phyloP scores from a whole-genome alignment of 2,329 filamentous ascomycete species.

The Calycina marina region DNA sequence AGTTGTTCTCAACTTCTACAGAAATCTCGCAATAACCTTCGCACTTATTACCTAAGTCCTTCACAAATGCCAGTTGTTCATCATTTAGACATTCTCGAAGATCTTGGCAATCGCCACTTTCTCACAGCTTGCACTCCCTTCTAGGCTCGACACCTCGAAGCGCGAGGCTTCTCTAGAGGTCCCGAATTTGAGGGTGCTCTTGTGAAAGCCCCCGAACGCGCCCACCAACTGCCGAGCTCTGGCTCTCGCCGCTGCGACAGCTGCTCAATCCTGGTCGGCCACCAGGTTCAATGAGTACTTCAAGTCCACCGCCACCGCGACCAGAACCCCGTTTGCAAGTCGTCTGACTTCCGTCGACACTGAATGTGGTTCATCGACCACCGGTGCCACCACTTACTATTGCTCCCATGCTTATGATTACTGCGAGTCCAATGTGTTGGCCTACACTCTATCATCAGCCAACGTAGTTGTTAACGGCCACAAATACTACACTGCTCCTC shows the following conservation, averaged over 20 bases:
- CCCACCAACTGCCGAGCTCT: constrained; percentile 38
- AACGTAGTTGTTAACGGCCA: constrained; percentile 48
- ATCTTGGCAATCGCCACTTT: constrained; percentile 4
- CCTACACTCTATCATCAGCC: constrained; percentile 41
- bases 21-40: too few relatives aligned
- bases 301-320: constrained; percentile 35
- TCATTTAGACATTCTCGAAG: constrained; percentile 2
- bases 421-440: constrained; percentile 37
- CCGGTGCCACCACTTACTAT: constrained; percentile 37
- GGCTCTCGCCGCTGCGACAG: constrained; percentile 35
- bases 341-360: constrained; percentile 35
- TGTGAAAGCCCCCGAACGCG: constrained; percentile 29
- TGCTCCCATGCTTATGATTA: constrained; percentile 41
- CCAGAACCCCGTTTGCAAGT: constrained; percentile 34
- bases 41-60: too few relatives aligned
- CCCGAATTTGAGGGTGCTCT: constrained; percentile 21
- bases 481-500: constrained; percentile 40
- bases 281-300: constrained; percentile 46
- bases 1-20: too few relatives aligned
- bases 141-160: constrained; percentile 16
- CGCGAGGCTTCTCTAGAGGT: constrained; percentile 15
- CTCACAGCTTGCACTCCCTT: constrained; percentile 6
- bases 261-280: constrained; percentile 33
- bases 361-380: constrained; percentile 37
- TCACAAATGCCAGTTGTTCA: too few relatives aligned